Conservation (phyloP, 129 eudicot species). For the Mikania micrantha region DNA sequence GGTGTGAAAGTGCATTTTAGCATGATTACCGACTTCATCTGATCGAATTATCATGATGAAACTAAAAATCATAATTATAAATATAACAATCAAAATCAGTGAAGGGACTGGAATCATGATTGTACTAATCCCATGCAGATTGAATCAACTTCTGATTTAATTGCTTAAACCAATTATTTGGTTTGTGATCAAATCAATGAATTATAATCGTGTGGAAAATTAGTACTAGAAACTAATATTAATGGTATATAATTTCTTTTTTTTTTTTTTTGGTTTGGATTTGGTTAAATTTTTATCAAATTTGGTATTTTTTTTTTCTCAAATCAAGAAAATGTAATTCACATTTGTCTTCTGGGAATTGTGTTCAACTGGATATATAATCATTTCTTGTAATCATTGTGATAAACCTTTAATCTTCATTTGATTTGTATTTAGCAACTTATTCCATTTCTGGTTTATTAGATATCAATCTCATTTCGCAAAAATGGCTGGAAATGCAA, state of each 20-base stretch:
- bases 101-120: no score
- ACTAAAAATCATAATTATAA: background rate
- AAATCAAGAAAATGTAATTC: no score
- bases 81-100: no score
- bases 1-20: background rate
- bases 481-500: conserved; percentile 34
- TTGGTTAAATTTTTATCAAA: no score
- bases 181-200: background rate
- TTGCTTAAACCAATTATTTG: background rate
- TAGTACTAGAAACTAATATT: background rate
- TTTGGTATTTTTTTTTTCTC: no score
- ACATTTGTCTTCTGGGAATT: no score
- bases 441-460: background rate
- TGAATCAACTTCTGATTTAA: background rate
- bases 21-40: background rate
- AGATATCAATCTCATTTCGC: background rate
- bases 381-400: no score
- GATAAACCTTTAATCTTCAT: no score
- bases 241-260: background rate
- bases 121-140: background rate
- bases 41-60: background rate
- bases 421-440: background rate
- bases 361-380: no score
- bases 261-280: background rate
- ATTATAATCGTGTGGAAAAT: background rate